These are phyloP conservation scores for Trichoderma reesei DNA, from an alignment of 495 filamentous ascomycete species.

Conservation along the genomic window DNA sequence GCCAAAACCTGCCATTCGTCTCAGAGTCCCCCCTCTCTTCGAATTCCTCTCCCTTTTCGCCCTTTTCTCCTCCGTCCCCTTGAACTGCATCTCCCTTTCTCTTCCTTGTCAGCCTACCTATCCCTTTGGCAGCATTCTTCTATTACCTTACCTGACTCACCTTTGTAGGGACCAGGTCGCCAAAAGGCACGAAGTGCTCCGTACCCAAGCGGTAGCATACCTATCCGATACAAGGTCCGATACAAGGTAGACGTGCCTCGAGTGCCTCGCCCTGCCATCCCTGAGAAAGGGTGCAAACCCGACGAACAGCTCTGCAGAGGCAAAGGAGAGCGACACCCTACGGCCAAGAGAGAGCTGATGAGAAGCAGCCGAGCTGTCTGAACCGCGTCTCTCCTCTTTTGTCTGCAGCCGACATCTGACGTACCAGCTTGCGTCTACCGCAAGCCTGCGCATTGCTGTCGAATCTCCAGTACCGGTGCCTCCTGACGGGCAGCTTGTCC, in stretches of 20 bases:
- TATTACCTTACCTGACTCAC: too few relatives aligned
- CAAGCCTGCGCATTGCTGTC: not conserved
- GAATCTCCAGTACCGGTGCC: not conserved
- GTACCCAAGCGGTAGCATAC: too few relatives aligned
- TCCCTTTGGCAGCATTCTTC: too few relatives aligned
- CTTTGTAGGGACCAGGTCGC: too few relatives aligned
- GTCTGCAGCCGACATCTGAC: not conserved
- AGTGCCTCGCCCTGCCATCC: too few relatives aligned
- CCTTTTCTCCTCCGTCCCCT: not conserved
- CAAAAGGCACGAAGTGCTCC: too few relatives aligned
- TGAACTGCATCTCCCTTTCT: not conserved
- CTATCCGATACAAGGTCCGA: too few relatives aligned
- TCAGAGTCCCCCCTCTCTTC: not conserved
- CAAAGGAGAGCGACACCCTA: too few relatives aligned
- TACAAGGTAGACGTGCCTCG: too few relatives aligned
- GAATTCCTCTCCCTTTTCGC: not conserved
- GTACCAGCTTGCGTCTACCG: not conserved
- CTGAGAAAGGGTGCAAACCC: too few relatives aligned
- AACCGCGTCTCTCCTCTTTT: not conserved
- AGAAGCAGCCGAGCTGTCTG: not conserved
- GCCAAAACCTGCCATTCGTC: not conserved
- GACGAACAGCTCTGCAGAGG: too few relatives aligned
- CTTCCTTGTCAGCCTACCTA: too few relatives aligned
- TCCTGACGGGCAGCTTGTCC: not conserved
- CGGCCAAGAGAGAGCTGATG: not conserved